Conservation (phyloP, 306 rosid species). For the Castanea sativa region DNA sequence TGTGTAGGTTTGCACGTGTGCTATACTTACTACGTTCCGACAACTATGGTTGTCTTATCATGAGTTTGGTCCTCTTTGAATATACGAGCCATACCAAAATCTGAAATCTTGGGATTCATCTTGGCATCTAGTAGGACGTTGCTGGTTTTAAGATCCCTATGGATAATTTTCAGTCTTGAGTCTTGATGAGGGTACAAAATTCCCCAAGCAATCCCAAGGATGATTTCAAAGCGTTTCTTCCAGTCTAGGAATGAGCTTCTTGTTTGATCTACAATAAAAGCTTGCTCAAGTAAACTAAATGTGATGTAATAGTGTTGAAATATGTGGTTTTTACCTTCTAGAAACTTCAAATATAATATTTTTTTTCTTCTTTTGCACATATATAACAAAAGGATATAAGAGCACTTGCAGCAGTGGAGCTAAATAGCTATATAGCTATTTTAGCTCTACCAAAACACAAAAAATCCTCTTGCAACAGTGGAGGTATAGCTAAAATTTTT, state of each 20-base stretch:
- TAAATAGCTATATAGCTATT: too few relatives aligned
- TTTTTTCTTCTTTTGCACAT: too few relatives aligned
- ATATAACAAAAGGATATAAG: too few relatives aligned
- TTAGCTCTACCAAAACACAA: too few relatives aligned
- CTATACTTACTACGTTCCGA: background rate
- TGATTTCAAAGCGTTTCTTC: conserved; percentile 1
- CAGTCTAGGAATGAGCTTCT: background rate
- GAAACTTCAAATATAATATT: too few relatives aligned
- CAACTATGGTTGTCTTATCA: background rate
- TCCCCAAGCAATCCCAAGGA: conserved; percentile 2
- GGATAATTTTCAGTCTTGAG: background rate
- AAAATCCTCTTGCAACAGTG: too few relatives aligned
- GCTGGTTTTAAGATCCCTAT: background rate
- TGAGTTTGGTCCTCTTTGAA: background rate
- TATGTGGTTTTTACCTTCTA: too few relatives aligned
- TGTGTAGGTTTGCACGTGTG: too few relatives aligned
- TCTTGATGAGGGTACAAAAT: background rate
- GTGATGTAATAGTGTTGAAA: too few relatives aligned
- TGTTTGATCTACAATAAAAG: background rate
- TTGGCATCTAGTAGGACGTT: background rate
- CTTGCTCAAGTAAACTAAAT: background rate
- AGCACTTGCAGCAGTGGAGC: too few relatives aligned
- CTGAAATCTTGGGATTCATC: background rate
- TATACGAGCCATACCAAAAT: background rate
- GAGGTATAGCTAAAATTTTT: too few relatives aligned